Evolutionary conservation across 768 basidiomycete genomes (phyloP), one percentile per base, ranked within the genome.

Genomic region (Hygrocybe punicea): DNA sequence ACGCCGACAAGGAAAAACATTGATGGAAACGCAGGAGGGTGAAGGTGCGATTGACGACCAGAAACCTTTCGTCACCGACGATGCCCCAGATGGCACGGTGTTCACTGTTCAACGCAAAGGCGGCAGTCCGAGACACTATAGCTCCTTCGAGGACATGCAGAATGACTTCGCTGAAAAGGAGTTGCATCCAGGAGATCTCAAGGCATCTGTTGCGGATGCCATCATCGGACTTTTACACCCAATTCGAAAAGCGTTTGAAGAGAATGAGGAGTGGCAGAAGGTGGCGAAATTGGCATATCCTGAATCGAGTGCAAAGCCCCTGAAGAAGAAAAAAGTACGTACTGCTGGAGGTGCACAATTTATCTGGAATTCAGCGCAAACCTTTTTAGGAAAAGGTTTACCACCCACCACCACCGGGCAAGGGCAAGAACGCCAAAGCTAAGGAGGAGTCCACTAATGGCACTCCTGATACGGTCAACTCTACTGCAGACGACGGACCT

Each of bases 101-200:
- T 92, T 98, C 70, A 85, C 84, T 36, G 81, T 98, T 60, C 72
- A 78, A 47, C 77, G 93, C 29, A 91, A 93, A 71, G 86, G 81
- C 60, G 93, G 94, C 6, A 93, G 93, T 2, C 74, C 84, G 51
- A 75, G 82, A 53, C 92, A 97, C 70, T 96, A 90, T 76, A 64
- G 63, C 36, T 76, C 76, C 4, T 91, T 84, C 69, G 79, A 80
- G 13, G 81, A 81, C 46, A 67, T 98, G 61, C 78, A 89, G 69
- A 76, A 77, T 17, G 91, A 89, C 53, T 99, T 93, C 67, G 83
- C 78, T 29, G 80, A 77, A 57, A 87, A 85, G 73, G 81, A 82
- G 60, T 64, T 99, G 4, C 93, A 97, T 70, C 97, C 97, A 6
- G 86, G 84, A 33, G 97, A 97, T 71, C 73, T 98, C 67, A 99